Percentiles rank a stretch among this genome's conserved stretches.
Conservation (phyloP, 257 asterid species). For the Galeopsis tetrahit region DNA sequence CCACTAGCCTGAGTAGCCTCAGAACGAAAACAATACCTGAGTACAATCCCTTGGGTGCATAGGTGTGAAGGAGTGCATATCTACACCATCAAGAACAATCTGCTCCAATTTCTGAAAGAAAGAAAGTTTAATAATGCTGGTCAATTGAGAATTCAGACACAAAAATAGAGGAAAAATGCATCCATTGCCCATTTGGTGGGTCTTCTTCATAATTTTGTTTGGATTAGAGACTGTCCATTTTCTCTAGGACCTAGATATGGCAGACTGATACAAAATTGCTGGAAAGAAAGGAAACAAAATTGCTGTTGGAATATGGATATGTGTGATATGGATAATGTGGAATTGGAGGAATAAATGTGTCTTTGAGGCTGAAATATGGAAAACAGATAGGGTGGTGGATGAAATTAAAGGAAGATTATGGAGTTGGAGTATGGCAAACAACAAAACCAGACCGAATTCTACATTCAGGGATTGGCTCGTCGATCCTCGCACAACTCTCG, state of each 20-base stretch:
- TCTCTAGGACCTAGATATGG: constrained; percentile 24
- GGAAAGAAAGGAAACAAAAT: too few relatives aligned
- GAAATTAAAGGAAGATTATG: too few relatives aligned
- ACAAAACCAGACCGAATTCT: too few relatives aligned
- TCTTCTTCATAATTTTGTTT: constrained; percentile 17
- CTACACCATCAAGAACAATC: constrained; percentile 79
- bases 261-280: not conserved
- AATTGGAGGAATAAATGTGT: too few relatives aligned
- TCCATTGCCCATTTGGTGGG: constrained; percentile 30
- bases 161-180: constrained; percentile 8
- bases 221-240: constrained; percentile 1
- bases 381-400: too few relatives aligned
- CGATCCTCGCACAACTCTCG: too few relatives aligned
- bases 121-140: constrained; percentile 12
- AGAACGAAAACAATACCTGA: constrained; percentile 59
- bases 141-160: constrained; percentile 29
- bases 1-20: constrained; percentile 27
- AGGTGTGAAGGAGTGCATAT: constrained; percentile 77
- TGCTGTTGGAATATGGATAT: too few relatives aligned
- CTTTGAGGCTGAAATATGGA: too few relatives aligned
- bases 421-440: too few relatives aligned
- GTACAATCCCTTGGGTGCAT: constrained; percentile 93
- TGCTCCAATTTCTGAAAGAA: constrained; percentile 73
- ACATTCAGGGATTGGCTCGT: too few relatives aligned
- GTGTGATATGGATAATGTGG: too few relatives aligned